Percentiles rank a stretch among this genome's conserved stretches.
Evolutionary conservation across 2,329 filamentous ascomycete species (phyloP).

Genomic region (Sphaerulina populicola): DNA sequence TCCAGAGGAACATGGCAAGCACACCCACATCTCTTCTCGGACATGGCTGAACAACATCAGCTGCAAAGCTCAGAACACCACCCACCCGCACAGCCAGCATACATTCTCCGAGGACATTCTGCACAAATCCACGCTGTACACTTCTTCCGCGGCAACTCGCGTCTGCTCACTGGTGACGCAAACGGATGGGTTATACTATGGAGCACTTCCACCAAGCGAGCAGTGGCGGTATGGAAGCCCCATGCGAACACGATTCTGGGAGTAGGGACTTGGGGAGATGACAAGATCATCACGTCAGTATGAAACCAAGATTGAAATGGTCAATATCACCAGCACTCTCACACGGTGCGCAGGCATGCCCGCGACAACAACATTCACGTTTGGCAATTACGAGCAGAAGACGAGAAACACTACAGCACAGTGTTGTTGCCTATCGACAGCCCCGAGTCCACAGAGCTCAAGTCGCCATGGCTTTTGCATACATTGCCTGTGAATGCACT

Average conservation of each 20-base stretch:
- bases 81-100: conserved; percentile 50
- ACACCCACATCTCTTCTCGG: not conserved
- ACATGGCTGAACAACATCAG: conserved; percentile 10
- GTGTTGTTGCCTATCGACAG: conserved; percentile 63
- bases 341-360: conserved; percentile 58
- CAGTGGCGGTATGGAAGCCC: conserved; percentile 76
- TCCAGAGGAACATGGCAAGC: no score
- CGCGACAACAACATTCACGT: conserved; percentile 78
- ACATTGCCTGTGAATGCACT: conserved; percentile 80
- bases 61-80: conserved; percentile 19
- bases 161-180: conserved; percentile 77
- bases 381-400: conserved; percentile 60
- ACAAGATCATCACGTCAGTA: conserved; percentile 74
- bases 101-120: conserved; percentile 78
- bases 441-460: conserved; percentile 38
- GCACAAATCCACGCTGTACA: conserved; percentile 68
- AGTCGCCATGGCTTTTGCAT: conserved; percentile 76
- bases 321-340: not conserved
- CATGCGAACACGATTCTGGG: conserved; percentile 72
- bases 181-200: conserved; percentile 84
- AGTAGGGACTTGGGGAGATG: conserved; percentile 60
- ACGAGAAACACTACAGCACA: conserved; percentile 58
- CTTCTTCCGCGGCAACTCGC: conserved; percentile 64
- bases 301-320: not conserved
- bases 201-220: conserved; percentile 72